Conservation (phyloP, 2,329 filamentous ascomycete species). For the Gaeumannomyces tritici region DNA sequence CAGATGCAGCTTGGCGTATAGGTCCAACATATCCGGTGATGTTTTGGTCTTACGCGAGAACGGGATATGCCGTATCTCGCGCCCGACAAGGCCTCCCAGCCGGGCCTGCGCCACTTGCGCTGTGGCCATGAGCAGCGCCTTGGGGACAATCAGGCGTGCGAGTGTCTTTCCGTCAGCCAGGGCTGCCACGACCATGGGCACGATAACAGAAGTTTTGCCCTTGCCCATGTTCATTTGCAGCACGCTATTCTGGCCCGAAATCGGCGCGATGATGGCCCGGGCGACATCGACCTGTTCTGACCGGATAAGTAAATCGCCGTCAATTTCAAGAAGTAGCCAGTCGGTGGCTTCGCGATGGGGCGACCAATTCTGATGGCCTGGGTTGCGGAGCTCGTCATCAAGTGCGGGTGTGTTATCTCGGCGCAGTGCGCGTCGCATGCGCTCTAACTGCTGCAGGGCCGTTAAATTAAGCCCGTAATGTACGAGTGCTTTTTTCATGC, state of each 20-base stretch:
- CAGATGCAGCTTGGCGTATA: slow-evolving; percentile 16
- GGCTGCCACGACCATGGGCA: slow-evolving; percentile 37
- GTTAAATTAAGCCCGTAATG: slow-evolving; percentile 33
- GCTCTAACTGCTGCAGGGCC: slow-evolving; percentile 30
- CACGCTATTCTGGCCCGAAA: slow-evolving; percentile 43
- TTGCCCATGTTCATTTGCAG: slow-evolving; percentile 61
- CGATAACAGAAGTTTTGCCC: slow-evolving; percentile 46
- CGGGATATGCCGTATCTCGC: slow-evolving; percentile 44
- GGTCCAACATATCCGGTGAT: slow-evolving; percentile 26
- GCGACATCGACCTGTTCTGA: slow-evolving; percentile 54
- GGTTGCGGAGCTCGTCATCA: slow-evolving; percentile 32
- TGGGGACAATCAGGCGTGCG: slow-evolving; percentile 44
- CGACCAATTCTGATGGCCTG: slow-evolving; percentile 47
- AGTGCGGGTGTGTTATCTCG: slow-evolving; percentile 16
- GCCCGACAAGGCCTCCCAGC: slow-evolving; percentile 43
- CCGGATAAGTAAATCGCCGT: slow-evolving; percentile 53
- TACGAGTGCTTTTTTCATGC: slow-evolving; percentile 29
- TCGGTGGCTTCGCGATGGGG: slow-evolving; percentile 39
- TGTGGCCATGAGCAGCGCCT: slow-evolving; percentile 46
- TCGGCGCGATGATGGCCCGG: slow-evolving; percentile 46
- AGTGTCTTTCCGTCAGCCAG: slow-evolving; percentile 35
- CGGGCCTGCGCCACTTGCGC: slow-evolving; percentile 44
- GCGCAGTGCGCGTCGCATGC: slow-evolving; percentile 26
- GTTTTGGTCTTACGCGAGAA: slow-evolving; percentile 42
- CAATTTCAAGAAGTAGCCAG: slow-evolving; percentile 59